These are phyloP conservation scores for Microcyclosporella mali DNA, from an alignment of 2,329 filamentous ascomycete species.

Conservation along the genomic window DNA sequence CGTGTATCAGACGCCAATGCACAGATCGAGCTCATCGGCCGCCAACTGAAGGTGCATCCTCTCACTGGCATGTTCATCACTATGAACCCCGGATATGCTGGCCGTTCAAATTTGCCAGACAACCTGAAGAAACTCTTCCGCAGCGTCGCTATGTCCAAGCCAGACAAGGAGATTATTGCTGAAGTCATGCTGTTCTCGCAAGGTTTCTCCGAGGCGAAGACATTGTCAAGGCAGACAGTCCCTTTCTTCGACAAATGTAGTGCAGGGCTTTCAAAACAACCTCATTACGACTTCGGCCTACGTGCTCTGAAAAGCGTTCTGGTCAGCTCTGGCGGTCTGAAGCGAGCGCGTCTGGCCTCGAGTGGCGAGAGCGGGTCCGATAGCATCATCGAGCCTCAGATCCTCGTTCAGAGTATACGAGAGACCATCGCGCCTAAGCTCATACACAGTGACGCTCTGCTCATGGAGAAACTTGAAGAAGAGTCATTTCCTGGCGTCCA, in stretches of 20 bases:
- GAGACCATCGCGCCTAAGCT: slow-evolving; percentile 98
- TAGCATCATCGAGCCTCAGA: slow-evolving; percentile 83
- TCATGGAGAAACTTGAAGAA: slow-evolving; percentile 76
- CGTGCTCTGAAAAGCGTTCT: slow-evolving; percentile 97
- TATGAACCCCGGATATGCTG: slow-evolving; percentile 99
- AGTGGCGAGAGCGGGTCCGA: slow-evolving; percentile 50
- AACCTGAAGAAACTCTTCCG: slow-evolving; percentile 99
- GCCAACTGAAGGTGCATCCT: slow-evolving; percentile 78
- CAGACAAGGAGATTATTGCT: slow-evolving; percentile 97
- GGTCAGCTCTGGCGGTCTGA: slow-evolving; percentile 92
- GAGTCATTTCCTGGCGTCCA: slow-evolving; percentile 87
- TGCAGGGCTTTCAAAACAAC: slow-evolving; percentile 79
- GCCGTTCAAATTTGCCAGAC: slow-evolving; percentile 94
- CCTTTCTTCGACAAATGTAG: slow-evolving; percentile 96
- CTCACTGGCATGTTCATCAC: slow-evolving; percentile 99
- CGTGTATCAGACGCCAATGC: slow-evolving; percentile 72
- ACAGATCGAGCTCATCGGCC: slow-evolving; percentile 90
- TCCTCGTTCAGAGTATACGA: slow-evolving; percentile 95
- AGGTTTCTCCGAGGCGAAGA: slow-evolving; percentile 94
- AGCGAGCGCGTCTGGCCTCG: slow-evolving; percentile 68
- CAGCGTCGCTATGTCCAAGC: slow-evolving; percentile 99
- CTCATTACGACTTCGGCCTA: slow-evolving; percentile 97
- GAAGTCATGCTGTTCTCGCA: slow-evolving; percentile 99
- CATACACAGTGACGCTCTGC: slow-evolving; percentile 83
- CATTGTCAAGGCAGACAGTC: slow-evolving; percentile 88